Percentiles rank a stretch among this genome's conserved stretches.
phyloP scores from a whole-genome alignment of 208 protist species.

The Wallacemonas sp. region DNA sequence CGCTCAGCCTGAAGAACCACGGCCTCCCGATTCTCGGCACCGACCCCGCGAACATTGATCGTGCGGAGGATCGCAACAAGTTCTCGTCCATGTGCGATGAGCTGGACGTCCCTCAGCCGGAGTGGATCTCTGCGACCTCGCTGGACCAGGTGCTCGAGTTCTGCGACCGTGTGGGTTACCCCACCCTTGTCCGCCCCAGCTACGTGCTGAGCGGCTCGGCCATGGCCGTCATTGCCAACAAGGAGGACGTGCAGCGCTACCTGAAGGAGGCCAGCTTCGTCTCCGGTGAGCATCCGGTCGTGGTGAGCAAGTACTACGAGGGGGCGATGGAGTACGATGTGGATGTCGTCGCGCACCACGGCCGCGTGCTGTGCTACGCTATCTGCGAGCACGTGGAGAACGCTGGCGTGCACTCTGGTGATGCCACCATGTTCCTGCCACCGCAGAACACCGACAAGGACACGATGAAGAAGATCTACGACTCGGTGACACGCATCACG shows the following conservation, averaged over 20 bases:
- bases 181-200: constrained; percentile 94
- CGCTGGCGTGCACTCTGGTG: constrained; percentile 97
- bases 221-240: constrained; percentile 95
- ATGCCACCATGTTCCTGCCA: constrained; percentile 96
- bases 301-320: constrained; percentile 98
- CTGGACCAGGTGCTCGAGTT: constrained; percentile 91
- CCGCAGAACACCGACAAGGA: constrained; percentile 86
- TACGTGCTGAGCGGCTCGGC: constrained; percentile 98
- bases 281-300: constrained; percentile 91
- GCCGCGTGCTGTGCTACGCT: constrained; percentile 94
- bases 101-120: constrained; percentile 95
- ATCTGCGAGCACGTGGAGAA: constrained; percentile 99
- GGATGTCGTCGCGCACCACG: constrained; percentile 97
- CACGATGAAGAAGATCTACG: constrained; percentile 81
- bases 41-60: constrained; percentile 95
- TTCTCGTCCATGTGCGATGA: constrained; percentile 93
- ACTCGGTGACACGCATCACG: constrained; percentile 87
- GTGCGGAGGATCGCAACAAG: constrained; percentile 96
- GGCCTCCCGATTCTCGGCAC: constrained; percentile 96
- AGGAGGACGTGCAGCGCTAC: constrained; percentile 92
- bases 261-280: constrained; percentile 91
- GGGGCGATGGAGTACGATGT: constrained; percentile 98
- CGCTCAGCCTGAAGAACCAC: constrained; percentile 87
- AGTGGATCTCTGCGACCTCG: constrained; percentile 94
- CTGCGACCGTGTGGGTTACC: constrained; percentile 92